phyloP scores from a whole-genome alignment of 140 eudicot species.

The Stevia rebaudiana region DNA sequence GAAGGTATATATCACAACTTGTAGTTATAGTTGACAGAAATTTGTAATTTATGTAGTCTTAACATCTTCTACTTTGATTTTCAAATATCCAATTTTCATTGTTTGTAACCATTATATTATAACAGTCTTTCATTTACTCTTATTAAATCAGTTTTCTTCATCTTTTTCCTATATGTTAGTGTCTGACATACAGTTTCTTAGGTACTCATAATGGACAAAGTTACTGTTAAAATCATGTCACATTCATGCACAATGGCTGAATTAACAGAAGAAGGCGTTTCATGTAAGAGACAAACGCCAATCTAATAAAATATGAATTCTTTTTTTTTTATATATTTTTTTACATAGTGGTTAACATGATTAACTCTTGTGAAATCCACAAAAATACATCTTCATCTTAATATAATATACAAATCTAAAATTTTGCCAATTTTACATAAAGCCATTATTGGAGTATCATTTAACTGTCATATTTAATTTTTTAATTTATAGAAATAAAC shows the following conservation, averaged over 20 bases:
- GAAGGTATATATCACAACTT: constrained; percentile 57
- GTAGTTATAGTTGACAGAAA: not conserved
- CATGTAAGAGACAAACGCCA: constrained; percentile 73
- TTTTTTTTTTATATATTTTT: constrained; percentile 2
- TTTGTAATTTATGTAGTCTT: not conserved
- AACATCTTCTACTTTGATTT: not conserved
- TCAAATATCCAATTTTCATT: not conserved
- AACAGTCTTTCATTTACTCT: not conserved
- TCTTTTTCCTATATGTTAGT: constrained; percentile 4
- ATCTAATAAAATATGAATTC: constrained; percentile 20
- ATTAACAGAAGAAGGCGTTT: constrained; percentile 89
- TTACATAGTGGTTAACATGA: not conserved
- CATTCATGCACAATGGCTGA: constrained; percentile 94
- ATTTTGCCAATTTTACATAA: not conserved
- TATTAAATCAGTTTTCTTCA: not conserved
- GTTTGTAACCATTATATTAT: not conserved
- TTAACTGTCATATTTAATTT: not conserved
- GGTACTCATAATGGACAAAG: constrained; percentile 96
- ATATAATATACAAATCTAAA: not conserved
- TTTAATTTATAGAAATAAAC: not conserved
- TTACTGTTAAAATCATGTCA: constrained; percentile 82
- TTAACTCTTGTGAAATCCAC: not conserved
- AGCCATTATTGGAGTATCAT: not conserved
- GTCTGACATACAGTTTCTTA: constrained; percentile 27
- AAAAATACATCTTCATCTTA: not conserved